Conservation (phyloP, 2,329 filamentous ascomycete genomes). For the Tolypocladium ophioglossoides region DNA sequence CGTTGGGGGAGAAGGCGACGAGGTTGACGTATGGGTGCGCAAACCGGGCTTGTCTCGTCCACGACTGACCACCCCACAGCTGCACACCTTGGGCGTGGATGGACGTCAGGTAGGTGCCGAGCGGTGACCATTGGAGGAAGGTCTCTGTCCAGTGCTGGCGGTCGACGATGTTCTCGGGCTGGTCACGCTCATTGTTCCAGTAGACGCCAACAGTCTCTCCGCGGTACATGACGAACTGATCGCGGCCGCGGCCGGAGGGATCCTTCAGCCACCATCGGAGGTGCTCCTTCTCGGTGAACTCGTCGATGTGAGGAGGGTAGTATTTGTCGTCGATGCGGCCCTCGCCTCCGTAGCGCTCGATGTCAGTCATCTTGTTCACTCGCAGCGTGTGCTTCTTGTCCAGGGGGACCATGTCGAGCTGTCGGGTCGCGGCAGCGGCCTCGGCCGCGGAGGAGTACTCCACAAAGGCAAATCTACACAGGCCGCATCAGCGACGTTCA, state of each 20-base stretch:
- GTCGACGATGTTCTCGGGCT: conserved; percentile 80
- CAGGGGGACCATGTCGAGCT: conserved; percentile 75
- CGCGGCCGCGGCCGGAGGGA: conserved; percentile 64
- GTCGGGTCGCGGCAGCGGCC: conserved; percentile 79
- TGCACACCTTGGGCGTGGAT: conserved; percentile 95
- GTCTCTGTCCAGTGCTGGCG: conserved; percentile 95
- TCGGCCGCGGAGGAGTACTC: conserved; percentile 89
- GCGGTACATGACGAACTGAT: conserved; percentile 93
- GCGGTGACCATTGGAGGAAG: conserved; percentile 95
- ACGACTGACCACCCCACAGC: conserved; percentile 86
- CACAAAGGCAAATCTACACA: conserved; percentile 79
- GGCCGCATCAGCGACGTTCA: conserved; percentile 3
- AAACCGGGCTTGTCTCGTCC: conserved; percentile 86
- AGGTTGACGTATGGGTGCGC: conserved; percentile 93
- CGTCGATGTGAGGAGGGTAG: conserved; percentile 66
- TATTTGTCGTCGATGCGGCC: conserved; percentile 91
- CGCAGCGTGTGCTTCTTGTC: conserved; percentile 94
- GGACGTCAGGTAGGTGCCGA: conserved; percentile 87
- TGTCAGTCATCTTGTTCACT: conserved; percentile 97
- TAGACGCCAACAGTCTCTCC: conserved; percentile 87
- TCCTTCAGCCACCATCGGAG: conserved; percentile 89
- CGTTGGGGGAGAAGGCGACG: conserved; percentile 86
- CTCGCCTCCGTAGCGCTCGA: conserved; percentile 91
- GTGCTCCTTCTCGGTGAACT: conserved; percentile 88
- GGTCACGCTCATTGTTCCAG: conserved; percentile 96